Conservation (phyloP, 2,329 filamentous ascomycete genomes). For the Penicillium rolfsii region DNA sequence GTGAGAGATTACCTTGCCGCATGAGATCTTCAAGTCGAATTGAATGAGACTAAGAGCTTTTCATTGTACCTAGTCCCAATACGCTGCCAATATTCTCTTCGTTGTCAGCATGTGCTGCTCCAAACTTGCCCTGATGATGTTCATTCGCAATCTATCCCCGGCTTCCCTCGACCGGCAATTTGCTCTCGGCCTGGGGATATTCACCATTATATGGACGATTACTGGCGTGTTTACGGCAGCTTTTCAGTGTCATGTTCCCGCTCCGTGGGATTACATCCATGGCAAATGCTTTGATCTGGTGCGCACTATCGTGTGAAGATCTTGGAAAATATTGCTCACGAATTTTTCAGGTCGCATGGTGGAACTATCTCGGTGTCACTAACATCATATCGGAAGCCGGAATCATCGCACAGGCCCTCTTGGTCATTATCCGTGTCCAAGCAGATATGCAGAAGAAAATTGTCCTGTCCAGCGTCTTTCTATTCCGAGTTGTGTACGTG, state of each 20-base stretch:
- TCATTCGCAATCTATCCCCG: slow-evolving; percentile 31
- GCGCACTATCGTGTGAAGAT: too few relatives aligned
- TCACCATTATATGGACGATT: slow-evolving; percentile 24
- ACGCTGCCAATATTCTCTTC: slow-evolving; percentile 30
- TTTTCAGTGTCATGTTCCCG: slow-evolving; percentile 26
- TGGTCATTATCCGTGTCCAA: slow-evolving; percentile 31
- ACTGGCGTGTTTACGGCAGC: slow-evolving; percentile 19
- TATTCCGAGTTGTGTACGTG: slow-evolving; percentile 31
- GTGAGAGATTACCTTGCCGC: slow-evolving; percentile 10
- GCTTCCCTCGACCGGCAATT: slow-evolving; percentile 23
- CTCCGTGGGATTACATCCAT: slow-evolving; percentile 28
- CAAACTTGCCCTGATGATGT: slow-evolving; percentile 31
- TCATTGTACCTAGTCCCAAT: slow-evolving; percentile 23
- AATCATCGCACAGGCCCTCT: slow-evolving; percentile 30
- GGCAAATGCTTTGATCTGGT: slow-evolving; percentile 30
- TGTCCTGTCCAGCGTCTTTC: slow-evolving; percentile 25
- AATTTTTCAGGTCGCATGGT: slow-evolving; percentile 25
- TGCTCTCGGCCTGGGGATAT: slow-evolving; percentile 18
- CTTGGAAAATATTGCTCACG: background rate
- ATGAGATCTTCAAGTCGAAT: background rate
- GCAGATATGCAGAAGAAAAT: slow-evolving; percentile 25
- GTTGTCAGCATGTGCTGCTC: slow-evolving; percentile 29
- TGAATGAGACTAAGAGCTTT: background rate
- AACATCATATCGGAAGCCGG: slow-evolving; percentile 33
- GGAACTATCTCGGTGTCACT: slow-evolving; percentile 31